A percentile compares a stretch with the other conserved stretches of the same genome.
Evolutionary conservation across 345 rosid genomes (phyloP).

Genomic region (Arabis alpina): DNA sequence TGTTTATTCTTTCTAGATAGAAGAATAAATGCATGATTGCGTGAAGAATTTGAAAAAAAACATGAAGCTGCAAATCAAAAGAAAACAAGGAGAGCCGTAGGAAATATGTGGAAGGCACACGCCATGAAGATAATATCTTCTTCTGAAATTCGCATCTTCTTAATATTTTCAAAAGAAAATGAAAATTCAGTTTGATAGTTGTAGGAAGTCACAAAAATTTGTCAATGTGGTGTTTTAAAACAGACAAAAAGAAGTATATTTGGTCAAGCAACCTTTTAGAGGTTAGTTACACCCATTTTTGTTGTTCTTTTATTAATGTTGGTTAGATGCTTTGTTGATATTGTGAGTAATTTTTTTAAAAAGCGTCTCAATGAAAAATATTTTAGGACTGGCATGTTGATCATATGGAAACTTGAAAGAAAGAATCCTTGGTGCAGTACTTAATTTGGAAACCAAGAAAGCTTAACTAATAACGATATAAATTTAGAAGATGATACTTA

Average conservation of each 20-base stretch:
- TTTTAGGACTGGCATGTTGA: neutral
- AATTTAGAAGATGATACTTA: neutral
- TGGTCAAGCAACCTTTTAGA: slow-evolving; percentile 1
- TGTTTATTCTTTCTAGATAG: neutral
- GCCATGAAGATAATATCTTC: slow-evolving; percentile 34
- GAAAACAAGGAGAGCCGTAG: slow-evolving; percentile 25
- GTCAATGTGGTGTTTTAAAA: neutral
- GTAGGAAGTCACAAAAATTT: neutral
- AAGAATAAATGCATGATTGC: neutral
- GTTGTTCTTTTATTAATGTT: neutral
- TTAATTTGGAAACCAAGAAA: neutral
- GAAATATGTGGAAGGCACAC: slow-evolving; percentile 38
- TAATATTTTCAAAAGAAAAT: neutral
- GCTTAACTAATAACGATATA: neutral
- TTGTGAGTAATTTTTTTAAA: neutral
- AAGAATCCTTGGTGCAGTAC: neutral
- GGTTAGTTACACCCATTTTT: neutral
- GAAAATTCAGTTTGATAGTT: neutral
- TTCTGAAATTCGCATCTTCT: slow-evolving; percentile 25
- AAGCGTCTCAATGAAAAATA: neutral
- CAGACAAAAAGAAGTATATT: neutral
- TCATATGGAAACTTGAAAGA: neutral
- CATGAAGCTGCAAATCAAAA: slow-evolving; percentile 12
- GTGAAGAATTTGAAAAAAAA: slow-evolving; percentile 18
- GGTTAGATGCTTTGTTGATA: neutral